Percentiles rank a stretch among this genome's conserved stretches.
Conservation (phyloP, 768 basidiomycete genomes). For the Amanita rubescens region DNA sequence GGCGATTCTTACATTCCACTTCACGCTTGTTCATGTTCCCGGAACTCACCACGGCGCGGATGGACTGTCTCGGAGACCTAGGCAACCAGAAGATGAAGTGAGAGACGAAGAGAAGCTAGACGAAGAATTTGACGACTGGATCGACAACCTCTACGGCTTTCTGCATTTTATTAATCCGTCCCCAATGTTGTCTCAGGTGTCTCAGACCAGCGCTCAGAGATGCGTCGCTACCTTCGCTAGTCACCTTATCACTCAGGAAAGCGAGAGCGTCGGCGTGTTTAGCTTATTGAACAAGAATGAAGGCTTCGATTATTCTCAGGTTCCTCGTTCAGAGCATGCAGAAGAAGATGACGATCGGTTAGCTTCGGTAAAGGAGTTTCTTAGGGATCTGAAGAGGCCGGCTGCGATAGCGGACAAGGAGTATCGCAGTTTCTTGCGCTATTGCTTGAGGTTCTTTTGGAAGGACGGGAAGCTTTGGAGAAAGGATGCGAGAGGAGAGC, state of each 20-base stretch:
- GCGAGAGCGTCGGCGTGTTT: too few species aligned
- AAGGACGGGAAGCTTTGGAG: too few species aligned
- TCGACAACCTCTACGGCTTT: neutral
- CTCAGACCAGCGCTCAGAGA: neutral
- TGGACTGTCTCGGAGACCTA: slow-evolving; percentile 19
- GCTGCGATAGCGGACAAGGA: too few species aligned
- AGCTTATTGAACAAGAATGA: too few species aligned
- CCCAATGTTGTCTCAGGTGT: neutral
- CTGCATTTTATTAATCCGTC: neutral
- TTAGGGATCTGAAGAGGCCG: too few species aligned
- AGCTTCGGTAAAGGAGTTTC: too few species aligned
- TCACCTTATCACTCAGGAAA: neutral
- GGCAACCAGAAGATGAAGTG: slow-evolving; percentile 8
- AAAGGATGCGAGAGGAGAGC: too few species aligned
- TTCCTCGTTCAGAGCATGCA: too few species aligned
- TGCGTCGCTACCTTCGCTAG: neutral
- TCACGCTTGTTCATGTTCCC: slow-evolving; percentile 23
- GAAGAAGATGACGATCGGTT: too few species aligned
- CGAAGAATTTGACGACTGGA: neutral
- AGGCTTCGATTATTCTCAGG: too few species aligned
- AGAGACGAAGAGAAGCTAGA: neutral
- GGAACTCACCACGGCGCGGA: slow-evolving; percentile 19
- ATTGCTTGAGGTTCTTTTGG: too few species aligned
- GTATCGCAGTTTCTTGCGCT: too few species aligned
- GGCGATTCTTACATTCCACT: slow-evolving; percentile 22